phyloP scores from a whole-genome alignment of 805 yeast species.

The Candida easanensis region DNA sequence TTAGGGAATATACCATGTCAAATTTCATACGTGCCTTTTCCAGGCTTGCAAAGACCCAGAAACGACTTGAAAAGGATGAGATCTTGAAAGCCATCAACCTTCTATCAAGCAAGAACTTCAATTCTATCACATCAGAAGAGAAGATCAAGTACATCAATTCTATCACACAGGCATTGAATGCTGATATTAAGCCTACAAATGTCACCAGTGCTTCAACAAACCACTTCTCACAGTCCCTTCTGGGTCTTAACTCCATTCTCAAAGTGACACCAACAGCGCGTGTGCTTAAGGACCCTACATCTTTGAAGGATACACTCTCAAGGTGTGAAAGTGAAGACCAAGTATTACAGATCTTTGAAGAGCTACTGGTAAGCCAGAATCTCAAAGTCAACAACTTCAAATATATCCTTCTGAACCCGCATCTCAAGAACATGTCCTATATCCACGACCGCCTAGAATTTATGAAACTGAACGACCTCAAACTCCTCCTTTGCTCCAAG shows the following conservation, averaged over 20 bases:
- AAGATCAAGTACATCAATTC: constrained; percentile 16
- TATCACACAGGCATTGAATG: constrained; percentile 17
- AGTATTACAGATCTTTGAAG: constrained; percentile 16
- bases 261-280: constrained; percentile 1
- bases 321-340: constrained; percentile 4
- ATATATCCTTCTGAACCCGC: constrained; percentile 12
- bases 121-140: constrained; percentile 13
- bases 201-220: constrained; percentile 1
- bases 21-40: constrained; percentile 8
- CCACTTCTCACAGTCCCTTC: constrained; percentile 19
- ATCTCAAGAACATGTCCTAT: constrained; percentile 9
- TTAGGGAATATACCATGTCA: background rate
- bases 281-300: background rate
- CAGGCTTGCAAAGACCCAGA: background rate
- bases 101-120: constrained; percentile 5
- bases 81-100: constrained; percentile 12
- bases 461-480: constrained; percentile 7
- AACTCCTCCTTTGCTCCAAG: constrained; percentile 13
- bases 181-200: constrained; percentile 11
- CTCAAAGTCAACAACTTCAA: constrained; percentile 12
- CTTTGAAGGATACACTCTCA: constrained; percentile 4
- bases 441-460: constrained; percentile 15
- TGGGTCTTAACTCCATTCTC: constrained; percentile 16
- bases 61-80: constrained; percentile 14
- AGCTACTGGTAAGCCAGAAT: constrained; percentile 8